Evolutionary conservation across 345 rosid species (phyloP).

Genomic region (Citrus australasica): DNA sequence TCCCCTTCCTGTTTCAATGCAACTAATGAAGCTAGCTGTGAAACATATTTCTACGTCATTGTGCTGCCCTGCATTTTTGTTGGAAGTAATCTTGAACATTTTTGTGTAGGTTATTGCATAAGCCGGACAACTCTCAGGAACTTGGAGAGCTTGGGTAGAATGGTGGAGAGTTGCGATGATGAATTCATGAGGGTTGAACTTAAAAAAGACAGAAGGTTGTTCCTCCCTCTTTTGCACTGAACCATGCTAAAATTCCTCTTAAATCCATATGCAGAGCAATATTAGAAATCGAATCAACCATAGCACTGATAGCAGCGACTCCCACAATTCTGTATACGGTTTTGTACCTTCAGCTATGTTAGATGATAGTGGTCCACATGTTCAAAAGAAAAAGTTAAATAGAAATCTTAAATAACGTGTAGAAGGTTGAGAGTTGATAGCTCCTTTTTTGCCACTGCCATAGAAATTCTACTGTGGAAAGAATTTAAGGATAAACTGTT

Average conservation of each 20-base stretch:
- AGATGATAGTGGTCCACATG: conserved; percentile 57
- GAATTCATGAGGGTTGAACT: conserved; percentile 68
- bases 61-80: too few species aligned
- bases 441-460: not conserved
- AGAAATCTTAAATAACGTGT: not conserved
- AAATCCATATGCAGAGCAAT: conserved; percentile 44
- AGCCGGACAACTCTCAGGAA: conserved; percentile 72
- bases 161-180: conserved; percentile 77
- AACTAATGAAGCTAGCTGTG: too few species aligned
- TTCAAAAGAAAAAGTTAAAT: not conserved
- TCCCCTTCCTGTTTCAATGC: too few species aligned
- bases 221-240: not conserved
- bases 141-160: conserved; percentile 66
- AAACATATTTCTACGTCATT: too few species aligned
- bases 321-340: conserved; percentile 63
- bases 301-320: conserved; percentile 47
- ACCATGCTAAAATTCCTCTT: not conserved
- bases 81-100: too few species aligned
- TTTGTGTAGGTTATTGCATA: conserved; percentile 57
- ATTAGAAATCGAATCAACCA: conserved; percentile 53
- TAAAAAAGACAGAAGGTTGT: conserved; percentile 49
- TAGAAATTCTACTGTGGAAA: not conserved
- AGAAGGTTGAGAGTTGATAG: not conserved
- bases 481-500: not conserved
- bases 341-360: conserved; percentile 79